Evolutionary conservation across 2,329 filamentous ascomycete species (phyloP), one percentile per base, ranked within the genome.

Genomic region (Epichloe coenophiala): DNA sequence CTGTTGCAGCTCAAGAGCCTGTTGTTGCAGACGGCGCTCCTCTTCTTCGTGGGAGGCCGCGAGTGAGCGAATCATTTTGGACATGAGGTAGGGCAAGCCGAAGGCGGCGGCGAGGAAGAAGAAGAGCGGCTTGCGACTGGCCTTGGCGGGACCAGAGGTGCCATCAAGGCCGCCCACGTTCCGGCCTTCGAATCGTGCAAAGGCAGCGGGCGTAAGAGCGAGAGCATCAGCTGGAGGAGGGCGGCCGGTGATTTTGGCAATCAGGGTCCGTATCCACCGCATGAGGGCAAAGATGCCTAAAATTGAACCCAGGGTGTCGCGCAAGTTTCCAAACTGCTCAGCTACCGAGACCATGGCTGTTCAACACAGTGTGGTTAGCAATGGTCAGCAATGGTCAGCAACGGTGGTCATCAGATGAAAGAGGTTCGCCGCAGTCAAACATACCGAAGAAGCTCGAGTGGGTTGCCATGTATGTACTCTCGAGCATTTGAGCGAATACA

Each of bases 401-500:
- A 27, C 9, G 12, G 19, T 12, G n/a, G 27, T 11, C 0, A 31
- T 11, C 27, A 5, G 6, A 19, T n/a, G 19, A 17, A 23, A n/a
- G 31, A 23, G 27, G 4, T 27, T 38, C 12, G 31, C 39, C 7
- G 7, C 13, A 41, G 38, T 13, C 17, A 15, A 23, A 58, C 84
- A 61, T 78, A 95, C 89, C 90, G 62, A 97, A 98, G 69, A 98
- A 98, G 49, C 88, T 95, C 5, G 90, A 96, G 68, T 98, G 93
- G 0, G 93, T 98, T 33, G 94, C 93, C 94, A 98, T 98, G 62
- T 96, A 98, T 11, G 93, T 97, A 73, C 93, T 97, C 71, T 98
- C 93, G 31, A 98, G 77, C 93, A 98, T 98, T 72, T 98, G 93
- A 12, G 94, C 88, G 64, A 98, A 97, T 0, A 93, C 93, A 19